phyloP scores from a whole-genome alignment of 1,284 basidiomycete species.

The Ustilago loliicola region DNA sequence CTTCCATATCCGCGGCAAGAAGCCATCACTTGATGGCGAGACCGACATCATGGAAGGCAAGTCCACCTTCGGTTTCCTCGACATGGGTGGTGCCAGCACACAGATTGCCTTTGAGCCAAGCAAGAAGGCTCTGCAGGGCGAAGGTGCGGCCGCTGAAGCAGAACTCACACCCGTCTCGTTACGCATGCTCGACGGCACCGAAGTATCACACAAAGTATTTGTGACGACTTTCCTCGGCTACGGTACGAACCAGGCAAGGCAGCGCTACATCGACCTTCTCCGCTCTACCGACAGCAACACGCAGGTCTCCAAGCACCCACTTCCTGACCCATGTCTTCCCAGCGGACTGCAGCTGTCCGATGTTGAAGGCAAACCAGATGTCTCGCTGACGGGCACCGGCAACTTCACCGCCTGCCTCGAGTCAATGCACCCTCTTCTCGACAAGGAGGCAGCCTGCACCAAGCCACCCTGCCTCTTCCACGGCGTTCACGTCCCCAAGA shows the following conservation, averaged over 20 bases:
- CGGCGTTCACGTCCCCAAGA: conserved; percentile 85
- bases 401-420: conserved; percentile 87
- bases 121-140: conserved; percentile 75
- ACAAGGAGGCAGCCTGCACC: conserved; percentile 85
- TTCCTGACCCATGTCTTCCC: conserved; percentile 89
- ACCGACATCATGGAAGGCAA: conserved; percentile 71
- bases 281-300: conserved; percentile 71
- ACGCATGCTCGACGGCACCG: conserved; percentile 84
- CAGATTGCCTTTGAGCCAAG: conserved; percentile 92
- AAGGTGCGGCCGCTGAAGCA: conserved; percentile 57
- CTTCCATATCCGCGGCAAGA: conserved; percentile 74
- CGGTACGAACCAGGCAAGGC: conserved; percentile 94
- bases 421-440: conserved; percentile 82
- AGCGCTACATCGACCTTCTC: conserved; percentile 83
- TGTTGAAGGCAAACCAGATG: conserved; percentile 67
- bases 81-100: conserved; percentile 99
- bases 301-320: conserved; percentile 6
- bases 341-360: conserved; percentile 76
- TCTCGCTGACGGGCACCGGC: conserved; percentile 79
- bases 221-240: conserved; percentile 99
- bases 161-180: conserved; percentile 76
- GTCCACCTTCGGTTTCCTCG: conserved; percentile 95
- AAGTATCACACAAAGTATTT: conserved; percentile 91
- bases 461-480: conserved; percentile 94
- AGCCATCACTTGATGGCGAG: conserved; percentile 42